A percentile compares a stretch with the other conserved stretches of the same genome.
Conservation (phyloP, 352 stramenopile species). For the Saprolegnia diclina region DNA sequence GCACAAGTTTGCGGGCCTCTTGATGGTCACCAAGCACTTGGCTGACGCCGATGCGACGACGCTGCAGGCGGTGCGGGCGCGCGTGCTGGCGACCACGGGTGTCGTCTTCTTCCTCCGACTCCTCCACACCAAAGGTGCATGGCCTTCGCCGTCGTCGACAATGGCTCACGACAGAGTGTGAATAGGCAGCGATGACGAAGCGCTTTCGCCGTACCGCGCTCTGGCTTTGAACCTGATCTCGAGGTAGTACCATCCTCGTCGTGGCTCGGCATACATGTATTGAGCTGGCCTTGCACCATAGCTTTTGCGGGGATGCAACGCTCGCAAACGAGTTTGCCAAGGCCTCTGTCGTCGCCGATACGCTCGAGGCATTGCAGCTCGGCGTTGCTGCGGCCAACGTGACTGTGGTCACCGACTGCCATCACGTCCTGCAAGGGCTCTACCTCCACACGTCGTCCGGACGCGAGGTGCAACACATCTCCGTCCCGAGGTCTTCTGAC, state of each 20-base stretch:
- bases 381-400: constrained; percentile 2
- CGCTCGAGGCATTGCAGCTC: constrained; percentile 3
- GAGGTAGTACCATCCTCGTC: constrained; percentile 27
- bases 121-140: constrained; percentile 64
- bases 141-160: not conserved
- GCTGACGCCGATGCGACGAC: constrained; percentile 30
- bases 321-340: constrained; percentile 19
- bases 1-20: constrained; percentile 81
- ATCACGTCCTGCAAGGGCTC: constrained; percentile 17
- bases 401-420: constrained; percentile 10
- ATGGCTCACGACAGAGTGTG: constrained; percentile 5
- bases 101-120: constrained; percentile 69
- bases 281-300: not conserved
- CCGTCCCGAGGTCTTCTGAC: too few species aligned
- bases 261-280: not conserved
- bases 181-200: constrained; percentile 44
- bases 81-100: constrained; percentile 61
- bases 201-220: constrained; percentile 63
- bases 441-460: not conserved
- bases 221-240: constrained; percentile 77
- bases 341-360: not conserved
- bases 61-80: constrained; percentile 44
- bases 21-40: constrained; percentile 81
- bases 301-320: constrained; percentile 19
- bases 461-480: not conserved